Conservation (phyloP, 2,329 filamentous ascomycete species). For the Xylaria sp. region DNA sequence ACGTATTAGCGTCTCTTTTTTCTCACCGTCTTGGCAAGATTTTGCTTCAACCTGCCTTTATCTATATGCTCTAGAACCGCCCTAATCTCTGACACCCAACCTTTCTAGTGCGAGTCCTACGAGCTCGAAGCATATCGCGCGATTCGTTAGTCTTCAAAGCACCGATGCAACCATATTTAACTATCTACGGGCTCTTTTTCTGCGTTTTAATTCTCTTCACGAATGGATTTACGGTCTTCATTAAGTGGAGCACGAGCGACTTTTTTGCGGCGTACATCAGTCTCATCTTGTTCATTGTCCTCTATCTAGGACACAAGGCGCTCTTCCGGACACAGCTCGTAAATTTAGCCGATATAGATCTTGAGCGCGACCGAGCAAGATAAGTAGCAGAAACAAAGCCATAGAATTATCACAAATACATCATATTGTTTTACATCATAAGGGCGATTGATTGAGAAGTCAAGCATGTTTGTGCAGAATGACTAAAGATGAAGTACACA, state of each 20-base stretch:
- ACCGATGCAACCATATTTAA: constrained; percentile 71
- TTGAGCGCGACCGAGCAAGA: constrained; percentile 45
- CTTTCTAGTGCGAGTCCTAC: constrained; percentile 61
- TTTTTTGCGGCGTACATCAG: constrained; percentile 76
- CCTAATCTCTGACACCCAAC: not conserved
- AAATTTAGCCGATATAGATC: constrained; percentile 45
- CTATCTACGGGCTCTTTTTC: constrained; percentile 74
- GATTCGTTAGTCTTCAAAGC: constrained; percentile 69
- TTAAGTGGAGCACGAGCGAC: constrained; percentile 67
- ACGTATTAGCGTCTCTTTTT: not conserved
- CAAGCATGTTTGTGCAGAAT: no score
- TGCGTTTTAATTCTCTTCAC: constrained; percentile 73
- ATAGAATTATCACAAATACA: no score
- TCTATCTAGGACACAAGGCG: constrained; percentile 71
- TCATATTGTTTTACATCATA: not conserved
- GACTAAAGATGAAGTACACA: not conserved
- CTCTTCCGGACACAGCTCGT: constrained; percentile 46
- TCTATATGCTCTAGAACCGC: no score
- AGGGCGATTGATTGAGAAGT: not conserved
- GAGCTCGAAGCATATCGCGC: constrained; percentile 67
- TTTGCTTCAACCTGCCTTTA: not conserved
- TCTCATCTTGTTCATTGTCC: constrained; percentile 69
- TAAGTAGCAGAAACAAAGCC: not conserved
- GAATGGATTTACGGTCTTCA: constrained; percentile 76
- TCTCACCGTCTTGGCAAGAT: not conserved